Percentiles rank a stretch among this genome's conserved stretches.
Evolutionary conservation across 1,284 basidiomycete genomes (phyloP).

Genomic region (Ganoderma multipileum): DNA sequence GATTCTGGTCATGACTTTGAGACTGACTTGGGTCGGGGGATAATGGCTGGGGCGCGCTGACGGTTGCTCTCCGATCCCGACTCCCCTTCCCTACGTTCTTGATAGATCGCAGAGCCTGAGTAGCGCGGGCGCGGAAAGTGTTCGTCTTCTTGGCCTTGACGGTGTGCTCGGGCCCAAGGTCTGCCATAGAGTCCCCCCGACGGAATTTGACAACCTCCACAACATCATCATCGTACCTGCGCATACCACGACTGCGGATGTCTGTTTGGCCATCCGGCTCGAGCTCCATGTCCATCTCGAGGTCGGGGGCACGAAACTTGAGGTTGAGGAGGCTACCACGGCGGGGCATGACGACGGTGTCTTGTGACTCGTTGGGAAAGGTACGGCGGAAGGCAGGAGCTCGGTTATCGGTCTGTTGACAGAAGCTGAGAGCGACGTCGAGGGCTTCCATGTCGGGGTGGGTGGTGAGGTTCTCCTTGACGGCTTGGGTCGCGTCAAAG

Average conservation of each 20-base stretch:
- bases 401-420: slow-evolving; percentile 42
- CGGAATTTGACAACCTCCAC: slow-evolving; percentile 74
- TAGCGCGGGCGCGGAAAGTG: slow-evolving; percentile 64
- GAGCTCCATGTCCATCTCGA: slow-evolving; percentile 23
- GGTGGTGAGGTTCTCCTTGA: slow-evolving; percentile 39
- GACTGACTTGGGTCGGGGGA: not conserved
- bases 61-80: slow-evolving; percentile 24
- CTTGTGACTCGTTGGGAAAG: slow-evolving; percentile 36
- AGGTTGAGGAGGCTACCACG: slow-evolving; percentile 22
- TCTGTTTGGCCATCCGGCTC: slow-evolving; percentile 27
- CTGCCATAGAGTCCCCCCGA: slow-evolving; percentile 47
- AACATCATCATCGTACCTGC: slow-evolving; percentile 54
- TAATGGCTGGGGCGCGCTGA: slow-evolving; percentile 21
- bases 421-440: slow-evolving; percentile 47
- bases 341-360: slow-evolving; percentile 43
- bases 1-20: not conserved
- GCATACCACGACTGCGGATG: slow-evolving; percentile 17
- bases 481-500: slow-evolving; percentile 60
- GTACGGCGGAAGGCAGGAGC: slow-evolving; percentile 41
- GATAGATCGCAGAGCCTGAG: slow-evolving; percentile 67
- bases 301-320: not conserved
- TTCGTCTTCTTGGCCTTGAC: slow-evolving; percentile 50
- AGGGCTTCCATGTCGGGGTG: slow-evolving; percentile 49
- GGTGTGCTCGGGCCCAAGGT: slow-evolving; percentile 32
- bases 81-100: slow-evolving; percentile 54